phyloP scores from a whole-genome alignment of 2,329 filamentous ascomycete species.

The Fusarium caatingaense region DNA sequence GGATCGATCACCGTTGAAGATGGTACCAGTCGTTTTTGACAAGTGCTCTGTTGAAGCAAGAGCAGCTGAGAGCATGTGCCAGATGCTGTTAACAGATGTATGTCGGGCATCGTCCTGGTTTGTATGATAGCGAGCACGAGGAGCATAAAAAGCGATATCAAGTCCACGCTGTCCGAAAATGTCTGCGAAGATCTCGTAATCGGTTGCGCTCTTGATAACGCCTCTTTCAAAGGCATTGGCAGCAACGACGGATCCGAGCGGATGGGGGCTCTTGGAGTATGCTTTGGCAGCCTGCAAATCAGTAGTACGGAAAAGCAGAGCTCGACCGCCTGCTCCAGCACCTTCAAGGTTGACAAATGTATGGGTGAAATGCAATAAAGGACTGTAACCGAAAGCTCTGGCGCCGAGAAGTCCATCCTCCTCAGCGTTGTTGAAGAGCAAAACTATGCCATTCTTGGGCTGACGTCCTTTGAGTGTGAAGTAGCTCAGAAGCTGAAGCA shows the following conservation, averaged over 20 bases:
- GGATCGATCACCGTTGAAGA: slow-evolving; percentile 70
- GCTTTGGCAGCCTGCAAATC: slow-evolving; percentile 86
- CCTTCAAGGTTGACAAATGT: slow-evolving; percentile 96
- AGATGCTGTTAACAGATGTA: slow-evolving; percentile 76
- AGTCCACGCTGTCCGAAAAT: slow-evolving; percentile 85
- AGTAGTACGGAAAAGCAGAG: slow-evolving; percentile 87
- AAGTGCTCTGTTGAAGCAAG: slow-evolving; percentile 79
- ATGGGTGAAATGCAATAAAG: slow-evolving; percentile 81
- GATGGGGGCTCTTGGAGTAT: slow-evolving; percentile 77
- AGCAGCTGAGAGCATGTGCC: slow-evolving; percentile 94
- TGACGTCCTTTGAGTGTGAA: slow-evolving; percentile 79
- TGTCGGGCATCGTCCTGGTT: slow-evolving; percentile 87
- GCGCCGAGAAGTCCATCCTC: slow-evolving; percentile 93
- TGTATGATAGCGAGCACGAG: slow-evolving; percentile 89
- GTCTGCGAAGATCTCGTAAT: slow-evolving; percentile 85
- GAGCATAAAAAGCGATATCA: slow-evolving; percentile 91
- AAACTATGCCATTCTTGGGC: slow-evolving; percentile 82
- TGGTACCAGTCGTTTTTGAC: slow-evolving; percentile 73
- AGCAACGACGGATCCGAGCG: slow-evolving; percentile 85
- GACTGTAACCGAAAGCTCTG: slow-evolving; percentile 84
- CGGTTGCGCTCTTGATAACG: slow-evolving; percentile 85
- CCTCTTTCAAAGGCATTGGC: slow-evolving; percentile 86
- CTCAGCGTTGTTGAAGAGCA: slow-evolving; percentile 94
- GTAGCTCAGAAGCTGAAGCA: slow-evolving; percentile 87
- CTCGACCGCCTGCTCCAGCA: slow-evolving; percentile 89